Percentiles rank a stretch among this genome's conserved stretches.
Evolutionary conservation across 257 asterid species (phyloP).

Genomic region (Solanum peruvianum): DNA sequence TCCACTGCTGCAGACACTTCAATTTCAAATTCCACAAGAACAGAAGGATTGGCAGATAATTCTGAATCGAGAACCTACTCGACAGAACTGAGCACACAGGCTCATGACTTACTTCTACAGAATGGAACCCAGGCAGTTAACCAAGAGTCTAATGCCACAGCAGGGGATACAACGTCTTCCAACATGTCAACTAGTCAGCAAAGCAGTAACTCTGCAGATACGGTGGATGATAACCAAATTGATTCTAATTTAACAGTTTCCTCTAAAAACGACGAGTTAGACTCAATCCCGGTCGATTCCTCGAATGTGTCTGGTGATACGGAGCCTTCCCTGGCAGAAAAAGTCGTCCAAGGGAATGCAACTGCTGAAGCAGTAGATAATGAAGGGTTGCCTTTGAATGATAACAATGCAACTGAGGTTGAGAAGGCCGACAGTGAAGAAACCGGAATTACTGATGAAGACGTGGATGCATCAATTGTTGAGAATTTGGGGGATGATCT

Average conservation of each 20-base stretch:
- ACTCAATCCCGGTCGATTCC: conserved; percentile 12
- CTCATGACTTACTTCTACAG: conserved; percentile 9
- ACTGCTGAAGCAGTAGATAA: conserved; percentile 14
- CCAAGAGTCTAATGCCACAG: conserved; percentile 6
- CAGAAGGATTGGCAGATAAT: conserved; percentile 15
- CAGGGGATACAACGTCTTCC: conserved; percentile 12
- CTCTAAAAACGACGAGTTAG: conserved; percentile 9
- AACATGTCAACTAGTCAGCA: conserved; percentile 1
- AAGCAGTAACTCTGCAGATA: conserved; percentile 8
- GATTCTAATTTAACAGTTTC: conserved; percentile 18
- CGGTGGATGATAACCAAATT: not conserved
- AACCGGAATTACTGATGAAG: conserved; percentile 25
- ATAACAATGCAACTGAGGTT: conserved; percentile 12
- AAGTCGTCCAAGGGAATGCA: not conserved
- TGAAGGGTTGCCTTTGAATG: conserved; percentile 10
- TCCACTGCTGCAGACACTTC: conserved; percentile 6
- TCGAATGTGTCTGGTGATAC: conserved; percentile 10
- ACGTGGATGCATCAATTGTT: conserved; percentile 5
- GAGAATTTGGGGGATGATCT: conserved; percentile 37
- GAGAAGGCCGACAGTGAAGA: conserved; percentile 5
- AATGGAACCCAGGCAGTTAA: conserved; percentile 21
- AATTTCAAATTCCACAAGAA: conserved; percentile 16
- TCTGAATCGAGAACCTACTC: conserved; percentile 10
- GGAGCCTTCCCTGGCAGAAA: conserved; percentile 13
- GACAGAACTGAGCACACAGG: conserved; percentile 11